phyloP scores from a whole-genome alignment of 495 filamentous ascomycete genomes.

The Talaromyces adpressus region DNA sequence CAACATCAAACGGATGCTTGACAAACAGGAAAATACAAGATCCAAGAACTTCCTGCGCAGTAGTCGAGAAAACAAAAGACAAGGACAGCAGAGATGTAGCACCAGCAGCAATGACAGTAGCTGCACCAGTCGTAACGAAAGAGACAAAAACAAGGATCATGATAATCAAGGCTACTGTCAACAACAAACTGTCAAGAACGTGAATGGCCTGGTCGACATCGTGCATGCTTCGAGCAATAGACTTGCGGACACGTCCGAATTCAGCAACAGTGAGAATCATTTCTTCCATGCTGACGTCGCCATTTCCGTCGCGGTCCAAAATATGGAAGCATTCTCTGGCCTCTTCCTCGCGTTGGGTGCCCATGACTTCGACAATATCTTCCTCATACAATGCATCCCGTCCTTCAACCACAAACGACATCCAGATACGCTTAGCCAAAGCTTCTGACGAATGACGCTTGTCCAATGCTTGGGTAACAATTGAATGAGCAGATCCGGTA shows the following conservation, averaged over 20 bases:
- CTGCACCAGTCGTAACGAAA: slow-evolving; percentile 78
- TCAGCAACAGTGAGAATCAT: slow-evolving; percentile 86
- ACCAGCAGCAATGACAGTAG: slow-evolving; percentile 84
- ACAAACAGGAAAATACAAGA: slow-evolving; percentile 98
- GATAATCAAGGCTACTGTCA: slow-evolving; percentile 70
- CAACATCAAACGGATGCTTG: slow-evolving; percentile 91
- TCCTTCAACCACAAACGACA: slow-evolving; percentile 94
- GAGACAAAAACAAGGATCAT: slow-evolving; percentile 83
- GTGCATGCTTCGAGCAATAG: slow-evolving; percentile 86
- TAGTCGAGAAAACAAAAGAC: slow-evolving; percentile 89
- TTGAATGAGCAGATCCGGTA: slow-evolving; percentile 76
- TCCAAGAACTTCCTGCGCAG: slow-evolving; percentile 86
- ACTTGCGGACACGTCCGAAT: slow-evolving; percentile 72
- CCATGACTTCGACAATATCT: slow-evolving; percentile 84
- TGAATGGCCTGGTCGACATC: slow-evolving; percentile 93
- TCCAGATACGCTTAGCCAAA: slow-evolving; percentile 87
- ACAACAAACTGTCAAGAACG: slow-evolving; percentile 79
- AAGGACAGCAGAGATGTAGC: slow-evolving; percentile 90
- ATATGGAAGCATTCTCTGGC: slow-evolving; percentile 76
- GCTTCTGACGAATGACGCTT: slow-evolving; percentile 77
- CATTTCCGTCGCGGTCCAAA: slow-evolving; percentile 83
- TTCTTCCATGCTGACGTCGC: slow-evolving; percentile 89
- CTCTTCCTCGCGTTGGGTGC: slow-evolving; percentile 57
- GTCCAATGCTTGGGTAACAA: slow-evolving; percentile 83
- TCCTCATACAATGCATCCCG: slow-evolving; percentile 70